Evolutionary conservation across 306 rosid species (phyloP), one percentile per base, ranked within the genome.

Genomic region (Pachyrhizus erosus): DNA sequence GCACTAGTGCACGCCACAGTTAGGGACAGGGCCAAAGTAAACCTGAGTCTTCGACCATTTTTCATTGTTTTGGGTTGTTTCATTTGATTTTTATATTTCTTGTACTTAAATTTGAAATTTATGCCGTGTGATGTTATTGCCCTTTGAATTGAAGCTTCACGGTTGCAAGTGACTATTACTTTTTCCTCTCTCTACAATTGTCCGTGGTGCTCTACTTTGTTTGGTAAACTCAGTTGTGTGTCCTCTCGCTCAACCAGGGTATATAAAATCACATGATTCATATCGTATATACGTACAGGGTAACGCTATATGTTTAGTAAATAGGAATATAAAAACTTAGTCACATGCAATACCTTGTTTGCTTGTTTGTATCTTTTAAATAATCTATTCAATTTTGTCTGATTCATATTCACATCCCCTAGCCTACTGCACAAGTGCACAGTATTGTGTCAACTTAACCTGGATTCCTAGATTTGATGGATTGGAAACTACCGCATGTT

Each of bases 91-190:
- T 87, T 48, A 83, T 78, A 80, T 77, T 84, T 83, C 83, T 71
- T 84, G 81, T 73, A 61, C 72, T 64, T 34, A 55, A 78, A 80
- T 67, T 82, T 84, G 67, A 73, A 87, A 84, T 78, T 81, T 70
- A 86, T 73, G 88, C 85, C 70, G 88, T 83, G 93, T 91, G 93
- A 89, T 90, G 91, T 83, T 81, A 51, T 82, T 89, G 74, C 31
- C 33, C 77, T 82, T 80, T 55, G 83, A 90, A 82, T 88, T 84
- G 88, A 87, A 88, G 88, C 86, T 90, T 91, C 87, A 65, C 49
- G 75, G 89, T 84, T 85, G 42, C 87, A 80, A 82, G 82, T 52
- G 83, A 52, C 69, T 48, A 21, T 76, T 70, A 48, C 81, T 31
- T n/a, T 26, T 49, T 9, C 60, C 65, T n/a, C 60, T 29, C 52